These are phyloP conservation scores for Haematococcus lacustris DNA, from an alignment of 139 green algal species.

Conservation along the genomic window DNA sequence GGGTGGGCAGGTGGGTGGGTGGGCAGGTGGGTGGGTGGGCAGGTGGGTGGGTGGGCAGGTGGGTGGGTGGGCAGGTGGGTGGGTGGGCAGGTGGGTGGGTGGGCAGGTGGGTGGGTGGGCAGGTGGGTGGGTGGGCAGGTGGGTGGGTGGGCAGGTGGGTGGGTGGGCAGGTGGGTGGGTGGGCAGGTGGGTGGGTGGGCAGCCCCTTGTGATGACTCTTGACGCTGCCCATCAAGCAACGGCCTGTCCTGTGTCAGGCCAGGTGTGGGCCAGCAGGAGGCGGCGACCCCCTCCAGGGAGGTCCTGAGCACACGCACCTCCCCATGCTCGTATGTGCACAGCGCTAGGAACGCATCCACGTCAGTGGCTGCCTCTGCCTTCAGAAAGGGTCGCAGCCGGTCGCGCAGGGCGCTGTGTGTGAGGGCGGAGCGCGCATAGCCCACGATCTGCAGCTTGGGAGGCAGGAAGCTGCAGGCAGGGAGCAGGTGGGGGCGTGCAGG, in stretches of 20 bases:
- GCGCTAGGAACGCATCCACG: conserved; percentile 58
- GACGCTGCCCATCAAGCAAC: neutral
- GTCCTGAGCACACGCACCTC: conserved; percentile 11
- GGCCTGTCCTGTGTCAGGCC: neutral
- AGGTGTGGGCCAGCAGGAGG: neutral
- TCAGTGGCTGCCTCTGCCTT: conserved; percentile 12
- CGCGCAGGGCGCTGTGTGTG: conserved; percentile 53
- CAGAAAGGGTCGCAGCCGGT: conserved; percentile 49
- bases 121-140: too few species aligned
- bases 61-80: too few species aligned
- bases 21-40: too few species aligned
- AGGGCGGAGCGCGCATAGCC: conserved; percentile 74
- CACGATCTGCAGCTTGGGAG: conserved; percentile 54
- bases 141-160: too few species aligned
- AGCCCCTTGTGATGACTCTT: too few species aligned
- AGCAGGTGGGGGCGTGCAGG: too few species aligned
- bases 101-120: too few species aligned
- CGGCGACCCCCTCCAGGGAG: neutral
- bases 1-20: too few species aligned
- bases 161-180: too few species aligned
- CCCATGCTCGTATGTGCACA: conserved; percentile 56
- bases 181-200: too few species aligned
- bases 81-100: too few species aligned
- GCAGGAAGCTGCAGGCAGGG: conserved; percentile 46
- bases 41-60: too few species aligned